Base-by-base conservation (phyloP, 139 green algal species). In the Gonium pectorale region DNA sequence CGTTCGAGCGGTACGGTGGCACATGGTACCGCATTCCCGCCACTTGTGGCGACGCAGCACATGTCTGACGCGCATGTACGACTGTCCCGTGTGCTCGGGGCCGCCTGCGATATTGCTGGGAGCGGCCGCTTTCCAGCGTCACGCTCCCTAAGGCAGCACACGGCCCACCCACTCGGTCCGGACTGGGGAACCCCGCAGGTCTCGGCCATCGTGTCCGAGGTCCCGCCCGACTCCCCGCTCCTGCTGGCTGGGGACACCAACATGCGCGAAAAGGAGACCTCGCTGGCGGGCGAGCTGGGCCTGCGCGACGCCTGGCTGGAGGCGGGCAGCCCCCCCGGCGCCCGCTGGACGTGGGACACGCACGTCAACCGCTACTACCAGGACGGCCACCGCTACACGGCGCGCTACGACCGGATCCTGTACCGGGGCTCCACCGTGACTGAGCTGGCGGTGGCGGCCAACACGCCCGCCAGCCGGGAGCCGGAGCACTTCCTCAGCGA, bases 331-430 rank as follows among this genome's bases (percentile, higher is more conserved):
- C 75, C 38, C 5, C 6, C n/a, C 6, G 41, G 37, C 8, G 29
- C 52, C 24, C 72, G 72, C 5, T 80, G 72, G 72, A 80, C 22
- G 7, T 67, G 51, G 72, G 22, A 80, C 52, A 80, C 72, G 7
- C 5, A 27, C 0, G 52, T 68, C 21, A 80, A 80, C 37, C 35
- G 52, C 35, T 80, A 80, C 72, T 80, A 68, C 72, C 38, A 27
- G 22, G 51, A 52, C 29, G 72, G 72, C 35, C 72, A 54, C 11
- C 27, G 26, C 22, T 80, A 68, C 37, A 80, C 49, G 9, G 72
- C 72, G 27, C 51, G 49, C 33, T 80, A 80, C 72, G 72, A 80
- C 72, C 63, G 72, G 24, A 33, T 80, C 24, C 52, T 80, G 72
- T 80, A 80, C 49, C 72, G 49, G 15, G 72, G 72, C 52, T 80